phyloP scores from a whole-genome alignment of 2,329 filamentous ascomycete species.

The Cylindrodendrum hubeiense region DNA sequence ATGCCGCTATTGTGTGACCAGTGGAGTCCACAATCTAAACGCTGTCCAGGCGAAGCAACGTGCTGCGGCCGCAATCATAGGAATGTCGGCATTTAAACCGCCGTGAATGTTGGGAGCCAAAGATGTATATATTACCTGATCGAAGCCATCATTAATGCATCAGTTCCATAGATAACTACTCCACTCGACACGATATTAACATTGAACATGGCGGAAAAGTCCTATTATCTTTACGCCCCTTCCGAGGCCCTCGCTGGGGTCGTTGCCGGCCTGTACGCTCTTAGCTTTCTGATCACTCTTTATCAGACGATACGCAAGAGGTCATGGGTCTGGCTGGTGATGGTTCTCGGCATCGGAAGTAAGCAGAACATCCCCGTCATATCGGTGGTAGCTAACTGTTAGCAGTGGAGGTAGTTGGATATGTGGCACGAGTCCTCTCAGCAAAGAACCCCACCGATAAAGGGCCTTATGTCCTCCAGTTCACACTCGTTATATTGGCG shows the following conservation, averaged over 20 bases:
- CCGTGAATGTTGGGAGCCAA: not conserved
- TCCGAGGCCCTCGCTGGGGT: slow-evolving; percentile 33
- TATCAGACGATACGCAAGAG: slow-evolving; percentile 35
- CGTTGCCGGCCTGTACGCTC: slow-evolving; percentile 32
- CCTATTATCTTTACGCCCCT: slow-evolving; percentile 35
- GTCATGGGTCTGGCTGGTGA: slow-evolving; percentile 37
- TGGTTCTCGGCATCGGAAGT: slow-evolving; percentile 35
- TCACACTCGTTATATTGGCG: slow-evolving; percentile 35
- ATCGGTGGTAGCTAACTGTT: not conserved
- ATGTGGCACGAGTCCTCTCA: slow-evolving; percentile 30
- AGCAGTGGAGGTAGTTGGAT: slow-evolving; percentile 34
- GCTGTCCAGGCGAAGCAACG: not conserved
- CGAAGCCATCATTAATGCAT: not conserved
- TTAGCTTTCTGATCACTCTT: slow-evolving; percentile 30
- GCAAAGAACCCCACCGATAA: slow-evolving; percentile 31
- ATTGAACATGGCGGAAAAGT: slow-evolving; percentile 21
- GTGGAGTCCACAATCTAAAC: not conserved
- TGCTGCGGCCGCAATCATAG: not conserved
- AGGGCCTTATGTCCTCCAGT: slow-evolving; percentile 36
- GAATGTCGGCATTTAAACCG: slow-evolving; percentile 7
- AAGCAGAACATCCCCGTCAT: not conserved
- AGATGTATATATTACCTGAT: not conserved
- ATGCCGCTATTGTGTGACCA: not conserved
- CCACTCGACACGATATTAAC: not conserved
- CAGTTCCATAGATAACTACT: not conserved